Evolutionary conservation across 257 asterid species (phyloP).

Genomic region (Gentiana straminea): DNA sequence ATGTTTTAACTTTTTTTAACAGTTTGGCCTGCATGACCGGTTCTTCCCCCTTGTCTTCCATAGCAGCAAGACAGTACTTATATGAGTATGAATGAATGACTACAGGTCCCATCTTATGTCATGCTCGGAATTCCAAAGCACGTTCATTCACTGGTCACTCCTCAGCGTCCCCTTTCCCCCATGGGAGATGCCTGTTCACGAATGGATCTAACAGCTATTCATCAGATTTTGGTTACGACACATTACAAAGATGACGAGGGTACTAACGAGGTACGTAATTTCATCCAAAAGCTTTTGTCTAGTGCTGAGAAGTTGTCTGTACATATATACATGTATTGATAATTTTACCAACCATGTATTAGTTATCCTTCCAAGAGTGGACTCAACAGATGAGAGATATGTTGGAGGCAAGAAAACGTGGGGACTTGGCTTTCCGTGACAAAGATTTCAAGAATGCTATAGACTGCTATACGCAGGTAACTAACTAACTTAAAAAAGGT

Average conservation of each 20-base stretch:
- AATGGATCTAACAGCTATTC: constrained; percentile 91
- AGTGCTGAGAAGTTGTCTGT: neutral
- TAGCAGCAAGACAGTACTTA: no score
- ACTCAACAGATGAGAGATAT: constrained; percentile 91
- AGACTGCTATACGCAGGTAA: constrained; percentile 10
- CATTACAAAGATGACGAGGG: constrained; percentile 88
- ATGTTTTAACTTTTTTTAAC: no score
- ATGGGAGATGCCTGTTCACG: constrained; percentile 94
- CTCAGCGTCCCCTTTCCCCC: constrained; percentile 79
- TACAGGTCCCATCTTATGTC: constrained; percentile 74
- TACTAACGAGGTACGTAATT: constrained; percentile 58
- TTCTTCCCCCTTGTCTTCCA: no score
- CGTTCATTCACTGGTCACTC: constrained; percentile 60
- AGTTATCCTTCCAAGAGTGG: constrained; percentile 98
- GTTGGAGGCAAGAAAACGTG: constrained; percentile 90
- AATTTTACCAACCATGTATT: constrained; percentile 2
- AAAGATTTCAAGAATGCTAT: constrained; percentile 78
- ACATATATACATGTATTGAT: no score
- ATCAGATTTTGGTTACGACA: constrained; percentile 78
- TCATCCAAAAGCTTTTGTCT: no score
- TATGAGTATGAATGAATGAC: no score
- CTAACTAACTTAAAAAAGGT: neutral
- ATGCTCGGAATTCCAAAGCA: constrained; percentile 78
- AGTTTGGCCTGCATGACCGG: no score
- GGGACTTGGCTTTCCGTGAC: constrained; percentile 90